Percentiles rank a stretch among this genome's conserved stretches.
These are phyloP conservation scores for Drechmeria coniospora DNA, from an alignment of 2,329 filamentous ascomycete species.

Conservation along the genomic window DNA sequence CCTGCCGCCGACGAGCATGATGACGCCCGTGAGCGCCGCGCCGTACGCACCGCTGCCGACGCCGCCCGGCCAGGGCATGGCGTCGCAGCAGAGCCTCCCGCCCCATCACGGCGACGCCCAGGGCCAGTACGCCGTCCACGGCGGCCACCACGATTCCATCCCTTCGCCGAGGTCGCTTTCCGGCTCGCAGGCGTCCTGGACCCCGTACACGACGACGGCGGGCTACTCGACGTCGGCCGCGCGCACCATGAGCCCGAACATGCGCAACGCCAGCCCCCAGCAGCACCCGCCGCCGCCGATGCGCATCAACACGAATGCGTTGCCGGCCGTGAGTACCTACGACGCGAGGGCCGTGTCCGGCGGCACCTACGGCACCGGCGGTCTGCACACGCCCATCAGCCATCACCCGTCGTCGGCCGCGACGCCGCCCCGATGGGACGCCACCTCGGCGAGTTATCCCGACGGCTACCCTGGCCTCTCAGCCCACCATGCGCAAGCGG, in stretches of 20 bases:
- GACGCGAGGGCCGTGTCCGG: slow-evolving; percentile 18
- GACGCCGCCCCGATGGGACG: slow-evolving; percentile 26
- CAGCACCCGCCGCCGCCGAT: slow-evolving; percentile 16
- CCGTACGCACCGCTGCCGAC: slow-evolving; percentile 31
- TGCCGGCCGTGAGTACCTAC: slow-evolving; percentile 25
- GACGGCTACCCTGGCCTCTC: slow-evolving; percentile 23
- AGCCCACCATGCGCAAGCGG: slow-evolving; percentile 17
- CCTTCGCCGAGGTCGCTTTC: slow-evolving; percentile 37
- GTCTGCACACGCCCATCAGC: slow-evolving; percentile 23
- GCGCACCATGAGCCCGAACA: slow-evolving; percentile 26
- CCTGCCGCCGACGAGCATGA: slow-evolving; percentile 22
- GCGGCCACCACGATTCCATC: slow-evolving; percentile 32
- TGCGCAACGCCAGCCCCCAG: slow-evolving; percentile 20
- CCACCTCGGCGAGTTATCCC: slow-evolving; percentile 20
- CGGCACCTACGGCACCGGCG: slow-evolving; percentile 22
- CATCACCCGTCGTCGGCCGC: slow-evolving; percentile 20
- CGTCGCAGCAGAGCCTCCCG: slow-evolving; percentile 13
- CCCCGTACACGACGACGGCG: slow-evolving; percentile 23
- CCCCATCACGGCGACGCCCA: slow-evolving; percentile 17
- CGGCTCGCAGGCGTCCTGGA: slow-evolving; percentile 32
- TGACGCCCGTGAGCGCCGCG: slow-evolving; percentile 21
- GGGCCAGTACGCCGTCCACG: slow-evolving; percentile 23
- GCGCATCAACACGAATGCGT: slow-evolving; percentile 20
- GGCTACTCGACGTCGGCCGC: slow-evolving; percentile 17
- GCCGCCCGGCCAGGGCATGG: slow-evolving; percentile 23